These are phyloP conservation scores for Neoconidiobolus thromboides DNA, from an alignment of 371 early-diverging fungal species.

Conservation along the genomic window DNA sequence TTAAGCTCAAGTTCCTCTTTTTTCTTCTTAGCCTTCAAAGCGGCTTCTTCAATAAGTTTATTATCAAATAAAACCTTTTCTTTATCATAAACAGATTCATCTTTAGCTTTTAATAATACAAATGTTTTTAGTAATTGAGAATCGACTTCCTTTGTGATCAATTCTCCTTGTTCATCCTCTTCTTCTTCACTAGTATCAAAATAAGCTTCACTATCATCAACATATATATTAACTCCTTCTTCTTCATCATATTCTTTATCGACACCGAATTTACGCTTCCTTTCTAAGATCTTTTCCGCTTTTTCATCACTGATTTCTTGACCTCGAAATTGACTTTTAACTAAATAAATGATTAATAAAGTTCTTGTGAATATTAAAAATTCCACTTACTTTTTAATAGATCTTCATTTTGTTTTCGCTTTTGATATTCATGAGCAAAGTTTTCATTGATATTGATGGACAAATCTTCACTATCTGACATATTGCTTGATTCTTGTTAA, in stretches of 20 bases:
- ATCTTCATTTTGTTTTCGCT: conserved; percentile 2
- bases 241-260: neutral
- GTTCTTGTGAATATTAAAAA: neutral
- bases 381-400: neutral
- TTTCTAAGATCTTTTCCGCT: neutral
- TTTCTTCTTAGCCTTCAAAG: conserved; percentile 39
- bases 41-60: conserved; percentile 34
- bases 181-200: conserved; percentile 31
- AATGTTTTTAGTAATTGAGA: conserved; percentile 83
- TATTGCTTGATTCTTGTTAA: neutral
- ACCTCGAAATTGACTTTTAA: neutral
- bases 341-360: neutral
- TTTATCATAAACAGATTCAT: conserved; percentile 67
- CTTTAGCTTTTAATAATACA: conserved; percentile 49
- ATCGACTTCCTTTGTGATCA: conserved; percentile 75
- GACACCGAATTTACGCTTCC: neutral
- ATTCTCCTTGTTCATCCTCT: conserved; percentile 75
- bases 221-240: conserved; percentile 8
- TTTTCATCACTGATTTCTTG: neutral
- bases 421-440: conserved; percentile 1
- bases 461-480: neutral
- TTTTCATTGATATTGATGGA: neutral
- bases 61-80: conserved; percentile 47
- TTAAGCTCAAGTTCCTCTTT: neutral
- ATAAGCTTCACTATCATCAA: conserved; percentile 19